Evolutionary conservation across 2,329 filamentous ascomycete genomes (phyloP), one percentile per base, ranked within the genome.

Genomic region (Macrophomina pseudophaseolina): DNA sequence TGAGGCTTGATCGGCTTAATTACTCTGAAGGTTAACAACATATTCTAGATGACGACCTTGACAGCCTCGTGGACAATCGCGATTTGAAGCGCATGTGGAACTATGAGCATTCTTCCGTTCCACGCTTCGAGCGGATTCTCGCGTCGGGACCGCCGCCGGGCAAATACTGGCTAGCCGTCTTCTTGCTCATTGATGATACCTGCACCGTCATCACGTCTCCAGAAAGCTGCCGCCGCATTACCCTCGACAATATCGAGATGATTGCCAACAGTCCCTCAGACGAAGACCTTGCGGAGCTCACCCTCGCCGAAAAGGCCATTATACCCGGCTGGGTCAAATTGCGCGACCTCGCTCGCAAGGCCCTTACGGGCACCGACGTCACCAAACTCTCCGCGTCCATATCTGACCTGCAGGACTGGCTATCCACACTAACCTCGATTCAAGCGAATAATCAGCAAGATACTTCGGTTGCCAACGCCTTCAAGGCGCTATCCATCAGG

Each of bases 251-350:
- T 18, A 32, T 63, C 16, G 65, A 66, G 49, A 40, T 33, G 35
- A 44, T 62, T 11, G 56, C 59, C 28, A 66, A 66, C 30, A 63
- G 35, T 7, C 49, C 58, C 7, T 35, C 56, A 8, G 48, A 54
- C 28, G n/a, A 44, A 32, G 65, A 66, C 32, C 48, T 53, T 46
- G 58, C 58, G 2, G 48, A 66, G 56, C 58, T 66, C 38, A 63
- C 65, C 2, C n/a, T 42, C 5, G 56, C 49, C 28, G 65, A 66
- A 32, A 44, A 35, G 38, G 51, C 65, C 18, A 30, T 63, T 49
- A 66, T 63, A 8, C 48, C 65, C 9, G 65, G 65, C 30, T 66
- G 65, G 65, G 49, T 53, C 46, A 63, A 66, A 35, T 49, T 66
- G 56, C 65, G 65, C 33, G 30, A 48, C 30, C 48, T 66, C 30